Percentiles rank a stretch among this genome's conserved stretches.
phyloP scores from a whole-genome alignment of 192 early-diverging fungal species.

The Linnemannia exigua region DNA sequence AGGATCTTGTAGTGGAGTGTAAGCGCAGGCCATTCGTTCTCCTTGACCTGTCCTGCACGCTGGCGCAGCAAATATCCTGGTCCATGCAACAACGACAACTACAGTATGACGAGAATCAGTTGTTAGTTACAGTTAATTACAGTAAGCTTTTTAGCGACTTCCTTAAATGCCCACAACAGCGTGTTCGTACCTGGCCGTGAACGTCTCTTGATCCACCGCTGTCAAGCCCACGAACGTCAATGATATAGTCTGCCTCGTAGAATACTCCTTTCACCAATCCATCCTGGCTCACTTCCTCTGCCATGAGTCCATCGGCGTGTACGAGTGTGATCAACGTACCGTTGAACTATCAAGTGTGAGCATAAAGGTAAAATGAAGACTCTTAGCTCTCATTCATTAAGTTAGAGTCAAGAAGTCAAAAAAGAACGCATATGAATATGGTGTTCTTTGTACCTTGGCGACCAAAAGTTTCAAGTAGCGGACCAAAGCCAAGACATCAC shows the following conservation, averaged over 20 bases:
- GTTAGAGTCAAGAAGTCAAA: neutral
- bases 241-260: constrained; percentile 61
- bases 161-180: neutral
- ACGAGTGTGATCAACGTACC: constrained; percentile 66
- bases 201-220: constrained; percentile 71
- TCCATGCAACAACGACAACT: constrained; percentile 66
- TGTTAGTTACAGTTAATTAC: neutral
- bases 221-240: constrained; percentile 63
- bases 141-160: neutral
- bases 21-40: constrained; percentile 57
- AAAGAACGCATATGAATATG: neutral
- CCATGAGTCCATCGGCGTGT: constrained; percentile 65
- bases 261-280: constrained; percentile 64
- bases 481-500: constrained; percentile 57
- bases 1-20: constrained; percentile 70
- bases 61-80: constrained; percentile 55
- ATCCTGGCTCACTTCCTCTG: constrained; percentile 61
- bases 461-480: constrained; percentile 60
- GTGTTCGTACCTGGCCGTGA: constrained; percentile 62
- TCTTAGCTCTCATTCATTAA: neutral
- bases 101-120: neutral
- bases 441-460: constrained; percentile 39
- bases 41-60: constrained; percentile 35
- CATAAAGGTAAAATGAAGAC: neutral
- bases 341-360: constrained; percentile 36